Percentiles rank a stretch among this genome's conserved stretches.
phyloP scores from a whole-genome alignment of 805 yeast species.

The Ogataea philodendri region DNA sequence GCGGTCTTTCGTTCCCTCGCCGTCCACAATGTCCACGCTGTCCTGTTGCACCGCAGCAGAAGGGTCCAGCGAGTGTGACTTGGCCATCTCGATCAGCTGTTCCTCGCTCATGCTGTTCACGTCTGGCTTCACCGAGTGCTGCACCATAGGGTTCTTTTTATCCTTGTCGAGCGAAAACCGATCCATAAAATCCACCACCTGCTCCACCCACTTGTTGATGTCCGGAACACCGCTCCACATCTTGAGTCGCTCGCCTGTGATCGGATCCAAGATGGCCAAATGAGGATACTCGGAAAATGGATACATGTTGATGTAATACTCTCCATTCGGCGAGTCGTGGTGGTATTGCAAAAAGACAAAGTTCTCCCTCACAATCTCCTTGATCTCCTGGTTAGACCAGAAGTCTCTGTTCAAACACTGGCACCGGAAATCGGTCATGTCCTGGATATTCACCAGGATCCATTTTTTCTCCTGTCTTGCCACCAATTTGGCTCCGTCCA shows the following conservation, averaged over 20 bases:
- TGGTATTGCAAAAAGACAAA: constrained; percentile 87
- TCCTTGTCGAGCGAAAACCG: constrained; percentile 63
- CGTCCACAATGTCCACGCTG: constrained; percentile 27
- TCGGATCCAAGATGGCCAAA: constrained; percentile 87
- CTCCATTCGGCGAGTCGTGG: constrained; percentile 72
- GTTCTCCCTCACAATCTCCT: constrained; percentile 58
- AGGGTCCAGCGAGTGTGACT: constrained; percentile 54
- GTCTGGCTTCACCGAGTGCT: constrained; percentile 58
- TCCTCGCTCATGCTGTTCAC: constrained; percentile 73
- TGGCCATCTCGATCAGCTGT: constrained; percentile 76
- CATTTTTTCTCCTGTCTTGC: constrained; percentile 71
- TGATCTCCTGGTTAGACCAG: constrained; percentile 73
- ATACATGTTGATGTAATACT: constrained; percentile 68
- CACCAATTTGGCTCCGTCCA: constrained; percentile 70
- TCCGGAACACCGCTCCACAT: constrained; percentile 74
- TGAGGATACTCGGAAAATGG: constrained; percentile 76
- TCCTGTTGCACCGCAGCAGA: constrained; percentile 26
- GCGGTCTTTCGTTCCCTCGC: constrained; percentile 7
- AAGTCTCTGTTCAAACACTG: constrained; percentile 90
- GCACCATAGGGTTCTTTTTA: constrained; percentile 62
- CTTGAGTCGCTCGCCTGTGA: constrained; percentile 87
- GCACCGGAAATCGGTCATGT: constrained; percentile 78
- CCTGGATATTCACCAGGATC: constrained; percentile 88
- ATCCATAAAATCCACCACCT: constrained; percentile 65
- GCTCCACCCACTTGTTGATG: constrained; percentile 58